Evolutionary conservation across 177 flowering plant genomes (phyloP).

Genomic region (Telopea speciosissima): DNA sequence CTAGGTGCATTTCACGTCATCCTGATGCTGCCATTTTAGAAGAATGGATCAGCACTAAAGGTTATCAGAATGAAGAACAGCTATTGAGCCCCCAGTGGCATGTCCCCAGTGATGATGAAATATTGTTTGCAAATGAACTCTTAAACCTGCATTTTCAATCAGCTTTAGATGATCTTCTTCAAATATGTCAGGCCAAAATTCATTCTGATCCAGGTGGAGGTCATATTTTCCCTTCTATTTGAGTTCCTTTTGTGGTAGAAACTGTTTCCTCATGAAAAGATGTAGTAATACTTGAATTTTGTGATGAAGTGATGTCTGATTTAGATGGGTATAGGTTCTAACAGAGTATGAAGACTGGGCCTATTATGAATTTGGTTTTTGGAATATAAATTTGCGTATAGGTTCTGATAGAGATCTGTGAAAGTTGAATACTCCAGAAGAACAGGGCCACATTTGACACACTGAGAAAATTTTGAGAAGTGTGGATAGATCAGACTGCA

Average conservation of each 20-base stretch:
- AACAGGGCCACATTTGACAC: too few relatives aligned
- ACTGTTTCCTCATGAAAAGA: not conserved
- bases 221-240: not conserved
- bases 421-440: too few relatives aligned
- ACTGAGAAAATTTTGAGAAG: too few relatives aligned
- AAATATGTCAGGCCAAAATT: constrained; percentile 59
- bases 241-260: not conserved
- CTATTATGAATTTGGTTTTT: constrained; percentile 1
- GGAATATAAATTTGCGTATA: not conserved
- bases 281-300: not conserved
- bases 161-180: constrained; percentile 80
- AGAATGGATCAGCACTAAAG: constrained; percentile 90
- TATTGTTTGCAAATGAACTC: constrained; percentile 82
- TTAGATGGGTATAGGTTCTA: not conserved
- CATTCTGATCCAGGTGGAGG: constrained; percentile 72
- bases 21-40: constrained; percentile 57
- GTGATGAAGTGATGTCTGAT: not conserved
- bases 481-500: too few relatives aligned
- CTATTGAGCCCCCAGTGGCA: constrained; percentile 71
- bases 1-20: constrained; percentile 62
- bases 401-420: too few relatives aligned
- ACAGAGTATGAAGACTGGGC: not conserved
- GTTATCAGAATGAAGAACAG: constrained; percentile 34
- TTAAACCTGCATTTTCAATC: constrained; percentile 67
- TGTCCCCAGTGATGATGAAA: constrained; percentile 63